These are phyloP conservation scores for Brassica rapa DNA, from an alignment of 345 rosid species.

Conservation along the genomic window DNA sequence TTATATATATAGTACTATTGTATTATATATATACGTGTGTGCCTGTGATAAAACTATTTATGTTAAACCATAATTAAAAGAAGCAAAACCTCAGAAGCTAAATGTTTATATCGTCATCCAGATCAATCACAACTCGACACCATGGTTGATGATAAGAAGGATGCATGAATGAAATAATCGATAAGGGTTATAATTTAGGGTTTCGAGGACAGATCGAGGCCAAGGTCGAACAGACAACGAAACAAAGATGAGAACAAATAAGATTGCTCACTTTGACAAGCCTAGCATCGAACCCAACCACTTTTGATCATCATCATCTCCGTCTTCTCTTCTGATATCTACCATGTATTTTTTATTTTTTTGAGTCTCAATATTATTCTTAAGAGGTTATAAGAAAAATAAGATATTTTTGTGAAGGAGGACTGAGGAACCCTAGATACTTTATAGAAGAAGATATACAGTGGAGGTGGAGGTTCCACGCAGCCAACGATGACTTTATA, in stretches of 20 bases:
- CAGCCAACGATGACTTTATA: slow-evolving; percentile 18
- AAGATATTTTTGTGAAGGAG: slow-evolving; percentile 2
- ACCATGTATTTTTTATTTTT: not conserved
- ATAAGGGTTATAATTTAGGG: slow-evolving; percentile 12
- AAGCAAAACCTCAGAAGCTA: not conserved
- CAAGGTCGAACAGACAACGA: slow-evolving; percentile 51
- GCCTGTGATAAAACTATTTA: not conserved
- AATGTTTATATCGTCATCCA: not conserved
- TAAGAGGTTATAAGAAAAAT: not conserved
- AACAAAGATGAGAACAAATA: slow-evolving; percentile 41
- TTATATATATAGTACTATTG: not conserved
- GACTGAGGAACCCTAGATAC: slow-evolving; percentile 30
- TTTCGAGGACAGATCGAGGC: slow-evolving; percentile 18
- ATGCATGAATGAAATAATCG: slow-evolving; percentile 5
- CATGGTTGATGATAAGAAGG: slow-evolving; percentile 4
- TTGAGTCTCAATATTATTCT: slow-evolving; percentile 3
- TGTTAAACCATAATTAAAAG: not conserved
- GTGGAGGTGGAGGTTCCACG: slow-evolving; percentile 39
- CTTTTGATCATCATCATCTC: slow-evolving; percentile 28
- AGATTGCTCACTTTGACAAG: slow-evolving; percentile 43
- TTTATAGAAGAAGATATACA: slow-evolving; percentile 30
- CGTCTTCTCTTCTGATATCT: slow-evolving; percentile 15
- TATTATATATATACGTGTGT: not conserved
- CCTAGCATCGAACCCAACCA: slow-evolving; percentile 39
- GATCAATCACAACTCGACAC: not conserved